Percentiles rank a stretch among this genome's conserved stretches.
phyloP scores from a whole-genome alignment of 1,284 basidiomycete species.

The Austroboletus rostrupii region DNA sequence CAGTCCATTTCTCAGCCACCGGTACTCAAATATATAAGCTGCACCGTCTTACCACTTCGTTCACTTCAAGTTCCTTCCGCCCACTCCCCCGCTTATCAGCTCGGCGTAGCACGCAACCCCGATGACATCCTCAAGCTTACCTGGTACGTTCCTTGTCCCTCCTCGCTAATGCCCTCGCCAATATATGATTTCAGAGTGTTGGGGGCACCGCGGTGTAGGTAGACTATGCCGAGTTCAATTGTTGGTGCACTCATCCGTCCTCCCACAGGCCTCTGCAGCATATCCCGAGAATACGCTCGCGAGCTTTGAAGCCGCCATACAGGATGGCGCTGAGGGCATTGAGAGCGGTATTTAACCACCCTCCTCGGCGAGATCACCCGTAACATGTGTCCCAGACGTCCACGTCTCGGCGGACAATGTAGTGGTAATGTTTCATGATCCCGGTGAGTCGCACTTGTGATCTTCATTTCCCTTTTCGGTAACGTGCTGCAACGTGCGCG shows the following conservation, averaged over 20 bases:
- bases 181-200: conserved; percentile 59
- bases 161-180: background rate
- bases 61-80: background rate
- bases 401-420: conserved; percentile 90
- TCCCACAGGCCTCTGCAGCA: conserved; percentile 69
- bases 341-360: conserved; percentile 75
- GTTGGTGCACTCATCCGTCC: conserved; percentile 13
- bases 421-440: conserved; percentile 96
- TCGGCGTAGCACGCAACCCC: background rate
- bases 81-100: background rate
- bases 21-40: conserved; percentile 26
- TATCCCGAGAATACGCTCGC: conserved; percentile 92
- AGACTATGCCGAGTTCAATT: conserved; percentile 4
- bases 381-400: conserved; percentile 78
- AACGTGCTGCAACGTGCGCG: conserved; percentile 16
- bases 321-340: conserved; percentile 91
- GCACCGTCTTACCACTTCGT: background rate
- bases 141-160: conserved; percentile 20
- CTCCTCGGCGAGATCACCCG: conserved; percentile 33
- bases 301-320: conserved; percentile 89
- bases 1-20: conserved; percentile 24
- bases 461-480: conserved; percentile 21
- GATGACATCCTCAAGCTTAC: conserved; percentile 24
- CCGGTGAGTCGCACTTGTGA: conserved; percentile 49
- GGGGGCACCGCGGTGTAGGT: conserved; percentile 92